Conservation (phyloP, 2,329 filamentous ascomycete genomes). For the Diaporthe helianthi region DNA sequence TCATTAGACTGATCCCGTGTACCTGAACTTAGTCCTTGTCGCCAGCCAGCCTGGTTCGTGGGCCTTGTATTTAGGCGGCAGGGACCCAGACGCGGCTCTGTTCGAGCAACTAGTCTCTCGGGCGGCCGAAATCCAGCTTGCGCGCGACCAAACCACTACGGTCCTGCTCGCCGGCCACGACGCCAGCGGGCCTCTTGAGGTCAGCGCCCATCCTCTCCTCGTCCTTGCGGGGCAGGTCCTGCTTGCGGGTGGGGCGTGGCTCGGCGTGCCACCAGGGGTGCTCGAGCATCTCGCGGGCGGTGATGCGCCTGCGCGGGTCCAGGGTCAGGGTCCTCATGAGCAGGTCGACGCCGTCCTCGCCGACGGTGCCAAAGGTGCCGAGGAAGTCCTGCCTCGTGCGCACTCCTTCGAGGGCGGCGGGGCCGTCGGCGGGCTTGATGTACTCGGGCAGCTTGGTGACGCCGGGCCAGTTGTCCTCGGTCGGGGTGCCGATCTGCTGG, state of each 20-base stretch:
- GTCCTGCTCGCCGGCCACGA: constrained; percentile 60
- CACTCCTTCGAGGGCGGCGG: constrained; percentile 61
- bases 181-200: constrained; percentile 76
- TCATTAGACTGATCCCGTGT: not conserved
- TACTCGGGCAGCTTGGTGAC: constrained; percentile 83
- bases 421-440: constrained; percentile 65
- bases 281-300: constrained; percentile 76
- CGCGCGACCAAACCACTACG: constrained; percentile 79
- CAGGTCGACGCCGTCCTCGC: constrained; percentile 83
- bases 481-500: constrained; percentile 86
- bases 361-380: constrained; percentile 79
- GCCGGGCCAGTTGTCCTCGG: constrained; percentile 94
- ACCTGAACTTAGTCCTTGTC: not conserved
- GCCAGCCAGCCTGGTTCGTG: not conserved
- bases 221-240: constrained; percentile 80
- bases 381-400: constrained; percentile 76
- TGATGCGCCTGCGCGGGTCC: constrained; percentile 85
- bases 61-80: not conserved
- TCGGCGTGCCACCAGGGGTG: constrained; percentile 88
- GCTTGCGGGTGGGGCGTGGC: constrained; percentile 81
- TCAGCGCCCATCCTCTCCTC: constrained; percentile 82
- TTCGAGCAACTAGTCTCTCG: constrained; percentile 43
- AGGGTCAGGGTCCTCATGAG: constrained; percentile 84
- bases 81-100: not conserved
- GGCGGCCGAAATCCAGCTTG: constrained; percentile 76